These are phyloP conservation scores for Fonsecaea monophora DNA, from an alignment of 2,329 filamentous ascomycete species.

Conservation along the genomic window DNA sequence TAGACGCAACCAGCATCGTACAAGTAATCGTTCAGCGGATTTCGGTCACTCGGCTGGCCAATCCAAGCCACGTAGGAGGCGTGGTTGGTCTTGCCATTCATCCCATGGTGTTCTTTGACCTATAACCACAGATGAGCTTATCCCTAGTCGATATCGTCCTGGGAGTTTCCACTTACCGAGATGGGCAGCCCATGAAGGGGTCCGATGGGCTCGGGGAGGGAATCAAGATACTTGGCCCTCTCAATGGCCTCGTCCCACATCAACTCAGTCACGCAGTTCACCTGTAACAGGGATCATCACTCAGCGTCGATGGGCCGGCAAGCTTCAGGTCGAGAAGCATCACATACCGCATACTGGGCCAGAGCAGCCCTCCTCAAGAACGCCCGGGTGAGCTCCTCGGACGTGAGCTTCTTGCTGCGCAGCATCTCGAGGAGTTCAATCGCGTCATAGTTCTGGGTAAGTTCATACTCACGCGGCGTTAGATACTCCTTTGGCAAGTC, in stretches of 20 bases:
- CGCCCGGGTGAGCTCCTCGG: slow-evolving; percentile 57
- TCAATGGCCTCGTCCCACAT: slow-evolving; percentile 59
- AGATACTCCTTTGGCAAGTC: slow-evolving; percentile 56
- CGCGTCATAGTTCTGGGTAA: slow-evolving; percentile 53
- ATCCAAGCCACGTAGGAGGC: slow-evolving; percentile 44
- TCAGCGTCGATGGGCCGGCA: slow-evolving; percentile 1
- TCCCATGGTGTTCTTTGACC: slow-evolving; percentile 51
- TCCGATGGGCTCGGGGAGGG: slow-evolving; percentile 57
- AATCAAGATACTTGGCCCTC: slow-evolving; percentile 57
- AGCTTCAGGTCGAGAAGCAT: background rate
- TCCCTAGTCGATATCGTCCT: background rate
- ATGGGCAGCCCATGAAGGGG: slow-evolving; percentile 69
- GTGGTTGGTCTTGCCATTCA: slow-evolving; percentile 41
- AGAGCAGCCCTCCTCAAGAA: slow-evolving; percentile 63
- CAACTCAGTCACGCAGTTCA: slow-evolving; percentile 58
- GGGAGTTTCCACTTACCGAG: slow-evolving; percentile 42
- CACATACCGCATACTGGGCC: slow-evolving; percentile 44
- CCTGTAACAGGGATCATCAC: slow-evolving; percentile 7
- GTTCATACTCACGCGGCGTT: slow-evolving; percentile 54
- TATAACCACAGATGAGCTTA: slow-evolving; percentile 14
- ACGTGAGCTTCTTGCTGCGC: slow-evolving; percentile 52
- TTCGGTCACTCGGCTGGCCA: slow-evolving; percentile 34
- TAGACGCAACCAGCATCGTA: slow-evolving; percentile 44
- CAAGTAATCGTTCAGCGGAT: slow-evolving; percentile 41
- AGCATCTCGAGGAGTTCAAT: slow-evolving; percentile 50